phyloP scores from a whole-genome alignment of 352 stramenopile species.

The Plasmopara muralis region DNA sequence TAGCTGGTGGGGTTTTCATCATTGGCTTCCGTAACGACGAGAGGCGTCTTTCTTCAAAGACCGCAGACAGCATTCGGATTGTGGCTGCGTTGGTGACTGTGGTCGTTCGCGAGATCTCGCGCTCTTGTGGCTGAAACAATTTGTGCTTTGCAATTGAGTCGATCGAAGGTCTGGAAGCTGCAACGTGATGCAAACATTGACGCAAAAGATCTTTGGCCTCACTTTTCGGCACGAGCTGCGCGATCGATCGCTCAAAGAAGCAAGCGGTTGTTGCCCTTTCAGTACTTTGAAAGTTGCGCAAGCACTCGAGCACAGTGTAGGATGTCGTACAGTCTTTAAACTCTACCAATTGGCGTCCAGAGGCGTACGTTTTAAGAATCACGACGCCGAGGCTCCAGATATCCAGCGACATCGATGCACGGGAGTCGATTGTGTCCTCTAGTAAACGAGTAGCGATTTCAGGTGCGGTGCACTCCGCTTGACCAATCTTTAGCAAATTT shows the following conservation, averaged over 20 bases:
- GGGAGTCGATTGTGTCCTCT: conserved; percentile 11
- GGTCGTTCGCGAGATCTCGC: conserved; percentile 14
- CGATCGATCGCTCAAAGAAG: conserved; percentile 47
- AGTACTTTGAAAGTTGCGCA: conserved; percentile 14
- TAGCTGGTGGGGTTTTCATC: neutral
- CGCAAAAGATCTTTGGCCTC: conserved; percentile 37
- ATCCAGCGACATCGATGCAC: conserved; percentile 37
- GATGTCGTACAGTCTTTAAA: conserved; percentile 31
- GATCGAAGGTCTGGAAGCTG: conserved; percentile 34
- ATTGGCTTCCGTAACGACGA: neutral
- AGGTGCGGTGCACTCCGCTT: conserved; percentile 37
- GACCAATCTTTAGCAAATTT: conserved; percentile 7
- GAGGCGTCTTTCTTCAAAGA: conserved; percentile 17
- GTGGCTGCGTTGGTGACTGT: conserved; percentile 9
- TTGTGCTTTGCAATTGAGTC: conserved; percentile 32
- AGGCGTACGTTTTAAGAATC: conserved; percentile 50
- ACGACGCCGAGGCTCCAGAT: conserved; percentile 56
- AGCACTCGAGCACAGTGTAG: conserved; percentile 28
- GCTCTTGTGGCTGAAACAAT: conserved; percentile 24
- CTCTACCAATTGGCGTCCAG: conserved; percentile 38
- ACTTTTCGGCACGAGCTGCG: conserved; percentile 36
- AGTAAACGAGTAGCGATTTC: conserved; percentile 40
- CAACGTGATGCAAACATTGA: conserved; percentile 33
- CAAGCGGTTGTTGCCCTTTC: conserved; percentile 12
- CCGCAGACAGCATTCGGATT: conserved; percentile 15